These are phyloP conservation scores for Gossypium laxum DNA, from an alignment of 441 rosid genomes.

Conservation along the genomic window DNA sequence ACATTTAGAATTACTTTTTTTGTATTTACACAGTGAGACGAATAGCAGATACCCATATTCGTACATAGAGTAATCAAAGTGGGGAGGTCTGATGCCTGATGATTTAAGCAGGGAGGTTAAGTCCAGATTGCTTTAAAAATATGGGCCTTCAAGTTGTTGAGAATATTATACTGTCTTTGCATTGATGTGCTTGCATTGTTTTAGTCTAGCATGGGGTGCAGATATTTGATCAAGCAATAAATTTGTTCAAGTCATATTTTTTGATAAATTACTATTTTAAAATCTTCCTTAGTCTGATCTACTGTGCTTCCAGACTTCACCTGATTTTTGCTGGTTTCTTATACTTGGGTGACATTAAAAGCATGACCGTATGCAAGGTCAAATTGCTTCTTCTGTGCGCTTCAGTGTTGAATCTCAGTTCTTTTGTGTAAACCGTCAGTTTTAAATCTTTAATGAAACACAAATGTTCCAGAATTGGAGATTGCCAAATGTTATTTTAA, in stretches of 20 bases:
- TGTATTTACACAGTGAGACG: not conserved
- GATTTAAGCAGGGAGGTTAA: not conserved
- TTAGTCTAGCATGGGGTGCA: not conserved
- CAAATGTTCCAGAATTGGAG: not conserved
- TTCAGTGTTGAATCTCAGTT: not conserved
- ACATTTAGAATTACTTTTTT: not conserved
- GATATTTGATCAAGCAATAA: conserved; percentile 3
- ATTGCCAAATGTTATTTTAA: conserved; percentile 2
- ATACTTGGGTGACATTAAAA: not conserved
- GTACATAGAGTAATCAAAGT: not conserved
- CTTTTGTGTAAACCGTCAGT: not conserved
- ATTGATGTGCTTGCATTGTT: not conserved
- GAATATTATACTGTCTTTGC: not conserved
- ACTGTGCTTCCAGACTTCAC: not conserved
- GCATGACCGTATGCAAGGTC: not conserved
- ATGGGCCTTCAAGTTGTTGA: not conserved
- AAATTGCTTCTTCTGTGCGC: not conserved
- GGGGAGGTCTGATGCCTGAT: not conserved
- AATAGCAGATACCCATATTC: not conserved
- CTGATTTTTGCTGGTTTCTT: conserved; percentile 4
- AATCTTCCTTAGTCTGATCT: not conserved
- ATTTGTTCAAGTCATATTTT: not conserved
- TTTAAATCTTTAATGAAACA: not conserved
- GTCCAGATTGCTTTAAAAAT: not conserved
- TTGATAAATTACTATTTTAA: not conserved